Base-by-base conservation (phyloP, 352 stramenopile species). In the Vaucheria bursata region DNA sequence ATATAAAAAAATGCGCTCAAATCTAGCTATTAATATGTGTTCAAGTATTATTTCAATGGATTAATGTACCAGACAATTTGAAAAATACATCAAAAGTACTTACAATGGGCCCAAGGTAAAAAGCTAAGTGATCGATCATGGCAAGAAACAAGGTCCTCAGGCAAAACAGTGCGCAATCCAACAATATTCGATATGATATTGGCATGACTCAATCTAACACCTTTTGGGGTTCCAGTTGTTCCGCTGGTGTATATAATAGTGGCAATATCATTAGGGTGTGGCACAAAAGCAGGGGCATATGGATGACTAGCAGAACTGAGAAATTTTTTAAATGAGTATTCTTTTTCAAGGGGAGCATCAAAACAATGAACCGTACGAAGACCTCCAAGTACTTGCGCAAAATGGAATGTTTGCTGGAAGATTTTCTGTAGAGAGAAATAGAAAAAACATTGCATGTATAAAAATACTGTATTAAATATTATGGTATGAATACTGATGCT, bases 71-170 rank as follows among this genome's bases (percentile, higher is more conserved):
- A n/a, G n/a, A n/a, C n/a, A n/a, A n/a, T n/a, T n/a, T n/a, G n/a
- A n/a, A n/a, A n/a, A n/a, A n/a, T n/a, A n/a, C n/a, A n/a, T n/a
- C n/a, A n/a, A n/a, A n/a, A n/a, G 39, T 50, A 50, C 39, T 50
- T 91, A 29, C 88, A 91, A 82, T 94, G 90, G 40, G 90, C 88
- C 87, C 89, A 94, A 6, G 90, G 90, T 29, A 94, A 79, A 83
- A 94, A 92, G 29, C 87, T 87, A 18, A 92, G 71, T 50, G 85
- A 89, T 69, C 86, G 78, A 29, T 83, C 70, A 49, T 83, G 75
- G 37, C 78, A 83, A 12, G 72, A 38, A 0, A 85, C 37, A 29
- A 76, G 37, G n/a, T 83, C 65, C 2, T 85, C 49, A 0, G 77
- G 75, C 12, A 86, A 78, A 69, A 92, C 83, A 6, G 78, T 73